Evolutionary conservation across 441 rosid species (phyloP).

Genomic region (Populus hybrid): DNA sequence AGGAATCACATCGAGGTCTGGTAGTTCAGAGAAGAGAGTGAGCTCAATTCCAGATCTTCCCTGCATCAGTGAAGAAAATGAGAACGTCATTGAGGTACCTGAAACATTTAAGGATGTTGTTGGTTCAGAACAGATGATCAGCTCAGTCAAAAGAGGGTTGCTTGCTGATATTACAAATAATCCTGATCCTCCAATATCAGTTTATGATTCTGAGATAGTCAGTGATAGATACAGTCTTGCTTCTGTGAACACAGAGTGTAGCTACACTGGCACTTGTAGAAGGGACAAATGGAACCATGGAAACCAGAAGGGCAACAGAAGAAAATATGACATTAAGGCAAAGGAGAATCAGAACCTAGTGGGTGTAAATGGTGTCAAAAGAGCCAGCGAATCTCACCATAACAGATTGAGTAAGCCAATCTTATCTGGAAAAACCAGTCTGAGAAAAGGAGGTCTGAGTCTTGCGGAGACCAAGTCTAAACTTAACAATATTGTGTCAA

Average conservation of each 20-base stretch:
- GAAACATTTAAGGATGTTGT: conserved; percentile 38
- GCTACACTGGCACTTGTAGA: conserved; percentile 46
- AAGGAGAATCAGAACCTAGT: conserved; percentile 40
- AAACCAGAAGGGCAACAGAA: conserved; percentile 42
- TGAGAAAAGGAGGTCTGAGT: conserved; percentile 39
- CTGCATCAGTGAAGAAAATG: conserved; percentile 82
- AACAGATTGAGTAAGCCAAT: conserved; percentile 59
- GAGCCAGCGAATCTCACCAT: conserved; percentile 40
- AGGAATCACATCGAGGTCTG: conserved; percentile 50
- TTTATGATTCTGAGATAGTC: conserved; percentile 40
- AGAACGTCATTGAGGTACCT: conserved; percentile 49
- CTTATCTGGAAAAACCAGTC: conserved; percentile 49
- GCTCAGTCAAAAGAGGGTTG: conserved; percentile 49
- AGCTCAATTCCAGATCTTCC: conserved; percentile 82
- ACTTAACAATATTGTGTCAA: conserved; percentile 75
- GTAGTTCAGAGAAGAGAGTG: conserved; percentile 66
- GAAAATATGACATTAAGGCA: conserved; percentile 41
- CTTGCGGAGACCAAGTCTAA: conserved; percentile 45
- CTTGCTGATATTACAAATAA: conserved; percentile 56
- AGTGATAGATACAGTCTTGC: conserved; percentile 53
- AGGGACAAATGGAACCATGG: conserved; percentile 40
- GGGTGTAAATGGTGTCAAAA: conserved; percentile 33
- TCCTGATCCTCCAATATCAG: conserved; percentile 42
- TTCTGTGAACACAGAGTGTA: conserved; percentile 56
- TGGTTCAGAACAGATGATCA: conserved; percentile 30